Percentiles rank a stretch among this genome's conserved stretches.
phyloP scores from a whole-genome alignment of 2,329 filamentous ascomycete species.

The Xylariomycetidae sp. region DNA sequence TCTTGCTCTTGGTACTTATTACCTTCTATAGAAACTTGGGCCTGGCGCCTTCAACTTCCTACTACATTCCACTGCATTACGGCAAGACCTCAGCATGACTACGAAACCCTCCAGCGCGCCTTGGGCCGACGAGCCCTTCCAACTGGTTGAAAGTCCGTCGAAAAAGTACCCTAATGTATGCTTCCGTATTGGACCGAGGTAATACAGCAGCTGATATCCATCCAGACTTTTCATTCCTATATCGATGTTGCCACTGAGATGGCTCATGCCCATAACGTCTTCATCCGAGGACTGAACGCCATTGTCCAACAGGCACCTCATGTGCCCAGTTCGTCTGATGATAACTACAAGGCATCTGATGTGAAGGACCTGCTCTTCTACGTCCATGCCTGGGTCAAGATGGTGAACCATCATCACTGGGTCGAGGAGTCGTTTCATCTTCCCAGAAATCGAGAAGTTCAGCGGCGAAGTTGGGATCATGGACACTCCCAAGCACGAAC shows the following conservation, averaged over 20 bases:
- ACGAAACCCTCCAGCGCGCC: too few relatives aligned
- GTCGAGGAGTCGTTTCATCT: slow-evolving; percentile 28
- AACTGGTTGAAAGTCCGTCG: too few relatives aligned
- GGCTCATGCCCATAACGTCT: slow-evolving; percentile 13
- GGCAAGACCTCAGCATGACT: too few relatives aligned
- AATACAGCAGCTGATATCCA: too few relatives aligned
- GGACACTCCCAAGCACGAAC: slow-evolving; percentile 27
- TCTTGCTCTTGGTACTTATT: too few relatives aligned
- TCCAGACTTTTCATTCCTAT: too few relatives aligned
- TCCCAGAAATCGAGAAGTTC: slow-evolving; percentile 28
- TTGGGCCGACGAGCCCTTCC: too few relatives aligned
- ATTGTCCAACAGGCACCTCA: slow-evolving; percentile 27
- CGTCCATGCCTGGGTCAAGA: slow-evolving; percentile 26
- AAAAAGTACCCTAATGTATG: too few relatives aligned
- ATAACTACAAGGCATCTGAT: slow-evolving; percentile 8
- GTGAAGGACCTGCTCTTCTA: slow-evolving; percentile 25
- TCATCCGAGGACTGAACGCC: slow-evolving; percentile 26
- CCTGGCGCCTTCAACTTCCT: too few relatives aligned
- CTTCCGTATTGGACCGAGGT: too few relatives aligned
- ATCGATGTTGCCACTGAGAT: slow-evolving; percentile 18
- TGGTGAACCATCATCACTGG: slow-evolving; percentile 30
- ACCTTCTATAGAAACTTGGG: too few relatives aligned
- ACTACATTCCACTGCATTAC: too few relatives aligned
- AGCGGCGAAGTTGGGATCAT: slow-evolving; percentile 24
- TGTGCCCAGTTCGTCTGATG: slow-evolving; percentile 8